Evolutionary conservation across 2,329 filamentous ascomycete species (phyloP).

Genomic region (Venturiaceae sp.): DNA sequence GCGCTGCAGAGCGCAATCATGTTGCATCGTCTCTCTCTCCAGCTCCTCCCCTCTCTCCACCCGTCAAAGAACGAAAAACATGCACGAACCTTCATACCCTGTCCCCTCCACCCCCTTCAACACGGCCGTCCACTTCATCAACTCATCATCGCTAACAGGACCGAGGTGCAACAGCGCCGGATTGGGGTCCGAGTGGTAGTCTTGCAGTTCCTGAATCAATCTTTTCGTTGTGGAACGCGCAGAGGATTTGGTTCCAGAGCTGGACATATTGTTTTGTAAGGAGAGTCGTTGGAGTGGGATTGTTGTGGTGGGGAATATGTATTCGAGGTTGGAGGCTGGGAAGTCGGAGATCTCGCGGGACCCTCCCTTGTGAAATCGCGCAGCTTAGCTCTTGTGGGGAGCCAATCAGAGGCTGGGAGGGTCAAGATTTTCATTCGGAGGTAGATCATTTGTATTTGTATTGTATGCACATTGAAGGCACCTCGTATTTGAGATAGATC

Average conservation of each 20-base stretch:
- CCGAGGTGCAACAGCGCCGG: conserved; percentile 47
- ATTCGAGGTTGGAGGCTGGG: no score
- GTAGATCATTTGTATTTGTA: no score
- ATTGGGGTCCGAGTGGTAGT: conserved; percentile 46
- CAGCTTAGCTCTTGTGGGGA: no score
- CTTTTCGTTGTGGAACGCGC: conserved; percentile 41
- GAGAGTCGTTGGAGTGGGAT: not conserved
- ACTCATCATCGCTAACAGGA: conserved; percentile 45
- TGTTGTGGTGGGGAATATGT: not conserved
- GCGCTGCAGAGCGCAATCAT: not conserved
- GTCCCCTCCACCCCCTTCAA: conserved; percentile 49
- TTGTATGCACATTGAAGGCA: no score
- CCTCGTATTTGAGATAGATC: no score
- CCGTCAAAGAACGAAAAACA: not conserved
- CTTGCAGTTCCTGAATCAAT: conserved; percentile 51
- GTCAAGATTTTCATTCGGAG: no score
- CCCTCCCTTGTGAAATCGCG: no score
- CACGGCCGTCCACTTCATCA: conserved; percentile 51
- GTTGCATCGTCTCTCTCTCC: no score
- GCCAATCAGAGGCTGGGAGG: no score
- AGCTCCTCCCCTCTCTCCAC: not conserved
- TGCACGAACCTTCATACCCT: conserved; percentile 46
- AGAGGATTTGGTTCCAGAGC: not conserved
- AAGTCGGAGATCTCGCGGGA: no score
- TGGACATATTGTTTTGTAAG: not conserved